These are phyloP conservation scores for Litchi chinensis DNA, from an alignment of 345 rosid genomes.

Conservation along the genomic window DNA sequence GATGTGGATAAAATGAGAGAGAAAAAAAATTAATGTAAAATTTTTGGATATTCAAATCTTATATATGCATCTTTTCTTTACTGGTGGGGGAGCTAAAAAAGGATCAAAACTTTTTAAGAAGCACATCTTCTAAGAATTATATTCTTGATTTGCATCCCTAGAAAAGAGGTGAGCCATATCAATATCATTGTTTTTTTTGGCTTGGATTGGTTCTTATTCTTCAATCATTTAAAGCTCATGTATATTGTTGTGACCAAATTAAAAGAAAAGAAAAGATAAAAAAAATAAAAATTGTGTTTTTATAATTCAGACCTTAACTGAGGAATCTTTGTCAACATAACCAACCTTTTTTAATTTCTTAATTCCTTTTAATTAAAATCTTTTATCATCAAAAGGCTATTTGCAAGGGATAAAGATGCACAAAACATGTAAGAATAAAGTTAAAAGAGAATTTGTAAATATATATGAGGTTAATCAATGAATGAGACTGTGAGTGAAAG, in stretches of 20 bases:
- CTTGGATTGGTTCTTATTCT: slow-evolving; percentile 32
- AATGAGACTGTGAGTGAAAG: slow-evolving; percentile 11
- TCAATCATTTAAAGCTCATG: slow-evolving; percentile 32
- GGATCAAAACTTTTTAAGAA: slow-evolving; percentile 28
- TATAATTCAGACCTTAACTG: slow-evolving; percentile 1
- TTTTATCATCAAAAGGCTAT: slow-evolving; percentile 14
- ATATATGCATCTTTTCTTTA: slow-evolving; percentile 11
- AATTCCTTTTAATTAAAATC: not conserved
- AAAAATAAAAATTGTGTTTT: not conserved
- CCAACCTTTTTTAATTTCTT: not conserved
- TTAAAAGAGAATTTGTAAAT: slow-evolving; percentile 1
- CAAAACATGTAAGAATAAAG: slow-evolving; percentile 28
- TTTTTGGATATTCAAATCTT: slow-evolving; percentile 28
- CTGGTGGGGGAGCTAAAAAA: slow-evolving; percentile 19
- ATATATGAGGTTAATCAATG: slow-evolving; percentile 12
- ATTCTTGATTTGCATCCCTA: slow-evolving; percentile 32
- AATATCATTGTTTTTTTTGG: not conserved
- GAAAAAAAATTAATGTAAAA: slow-evolving; percentile 13
- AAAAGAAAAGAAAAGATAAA: not conserved
- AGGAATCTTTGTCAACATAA: slow-evolving; percentile 13
- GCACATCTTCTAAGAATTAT: slow-evolving; percentile 5
- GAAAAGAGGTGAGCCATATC: slow-evolving; percentile 29
- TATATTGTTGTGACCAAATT: slow-evolving; percentile 16
- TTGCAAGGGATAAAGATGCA: slow-evolving; percentile 19
- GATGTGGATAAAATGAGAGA: not conserved